Evolutionary conservation across 1,139 yeast genomes (phyloP).

Genomic region (Scheffersomyces insectosa): DNA sequence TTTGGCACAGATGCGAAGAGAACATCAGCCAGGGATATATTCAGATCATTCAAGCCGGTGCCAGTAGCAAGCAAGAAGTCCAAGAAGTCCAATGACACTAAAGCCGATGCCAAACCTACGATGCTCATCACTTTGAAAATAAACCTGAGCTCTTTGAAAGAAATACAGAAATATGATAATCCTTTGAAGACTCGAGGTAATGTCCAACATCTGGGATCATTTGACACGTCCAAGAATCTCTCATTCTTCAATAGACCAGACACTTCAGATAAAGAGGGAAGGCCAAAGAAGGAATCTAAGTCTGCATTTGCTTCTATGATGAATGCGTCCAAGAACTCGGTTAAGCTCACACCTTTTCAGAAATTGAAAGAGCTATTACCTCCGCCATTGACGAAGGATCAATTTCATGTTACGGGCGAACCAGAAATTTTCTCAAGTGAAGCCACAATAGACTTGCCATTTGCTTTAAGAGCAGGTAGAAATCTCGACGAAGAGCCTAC

Average conservation of each 20-base stretch:
- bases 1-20: slow-evolving; percentile 19
- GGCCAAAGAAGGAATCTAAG: slow-evolving; percentile 4
- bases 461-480: neutral
- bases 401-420: slow-evolving; percentile 16
- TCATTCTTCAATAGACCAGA: neutral
- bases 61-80: slow-evolving; percentile 9
- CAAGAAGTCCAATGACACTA: slow-evolving; percentile 3
- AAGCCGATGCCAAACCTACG: slow-evolving; percentile 7
- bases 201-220: neutral
- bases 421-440: slow-evolving; percentile 1
- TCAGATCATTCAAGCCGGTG: slow-evolving; percentile 9
- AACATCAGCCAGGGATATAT: slow-evolving; percentile 22
- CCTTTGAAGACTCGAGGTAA: slow-evolving; percentile 34
- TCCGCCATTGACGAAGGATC: slow-evolving; percentile 11
- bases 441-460: neutral
- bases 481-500: neutral
- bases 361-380: slow-evolving; percentile 20
- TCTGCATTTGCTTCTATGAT: slow-evolving; percentile 15
- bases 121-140: slow-evolving; percentile 29
- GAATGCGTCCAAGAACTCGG: slow-evolving; percentile 19
- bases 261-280: neutral
- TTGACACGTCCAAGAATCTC: neutral
- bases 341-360: slow-evolving; percentile 17
- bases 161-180: slow-evolving; percentile 27
- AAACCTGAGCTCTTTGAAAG: slow-evolving; percentile 23